These are phyloP conservation scores for Botryotinia narcissicola DNA, from an alignment of 2,329 filamentous ascomycete genomes.

Conservation along the genomic window DNA sequence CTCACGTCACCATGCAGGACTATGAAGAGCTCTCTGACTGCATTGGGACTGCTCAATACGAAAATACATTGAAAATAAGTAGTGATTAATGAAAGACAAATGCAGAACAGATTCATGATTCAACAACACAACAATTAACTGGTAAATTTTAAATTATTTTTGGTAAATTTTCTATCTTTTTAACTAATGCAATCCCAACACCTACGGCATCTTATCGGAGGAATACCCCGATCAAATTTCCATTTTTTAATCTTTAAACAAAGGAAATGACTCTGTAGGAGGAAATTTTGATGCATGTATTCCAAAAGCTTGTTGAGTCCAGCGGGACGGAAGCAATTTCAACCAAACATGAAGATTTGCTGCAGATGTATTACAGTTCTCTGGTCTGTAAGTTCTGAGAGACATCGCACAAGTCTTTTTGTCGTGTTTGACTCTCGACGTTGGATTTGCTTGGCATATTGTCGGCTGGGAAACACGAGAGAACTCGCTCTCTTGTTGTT, in stretches of 20 bases:
- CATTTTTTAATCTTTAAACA: background rate
- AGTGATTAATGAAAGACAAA: accelerated
- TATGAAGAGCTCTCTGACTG: background rate
- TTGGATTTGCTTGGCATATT: background rate
- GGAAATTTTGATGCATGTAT: background rate
- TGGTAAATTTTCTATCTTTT: background rate
- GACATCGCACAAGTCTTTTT: background rate
- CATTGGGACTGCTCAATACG: background rate
- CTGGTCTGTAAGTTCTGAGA: background rate
- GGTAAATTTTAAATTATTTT: background rate
- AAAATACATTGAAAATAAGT: too few relatives aligned
- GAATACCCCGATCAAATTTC: background rate
- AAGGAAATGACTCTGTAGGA: background rate
- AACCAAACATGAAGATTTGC: background rate
- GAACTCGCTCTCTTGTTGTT: background rate
- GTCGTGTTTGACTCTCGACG: background rate
- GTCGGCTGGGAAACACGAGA: background rate
- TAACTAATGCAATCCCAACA: background rate
- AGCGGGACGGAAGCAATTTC: background rate
- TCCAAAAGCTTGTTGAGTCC: background rate
- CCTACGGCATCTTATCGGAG: background rate
- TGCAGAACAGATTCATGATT: background rate
- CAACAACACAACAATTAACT: background rate
- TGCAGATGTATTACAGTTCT: background rate
- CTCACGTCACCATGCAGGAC: background rate